Conservation (phyloP, 495 filamentous ascomycete species). For the Eremomyces bilateralis region DNA sequence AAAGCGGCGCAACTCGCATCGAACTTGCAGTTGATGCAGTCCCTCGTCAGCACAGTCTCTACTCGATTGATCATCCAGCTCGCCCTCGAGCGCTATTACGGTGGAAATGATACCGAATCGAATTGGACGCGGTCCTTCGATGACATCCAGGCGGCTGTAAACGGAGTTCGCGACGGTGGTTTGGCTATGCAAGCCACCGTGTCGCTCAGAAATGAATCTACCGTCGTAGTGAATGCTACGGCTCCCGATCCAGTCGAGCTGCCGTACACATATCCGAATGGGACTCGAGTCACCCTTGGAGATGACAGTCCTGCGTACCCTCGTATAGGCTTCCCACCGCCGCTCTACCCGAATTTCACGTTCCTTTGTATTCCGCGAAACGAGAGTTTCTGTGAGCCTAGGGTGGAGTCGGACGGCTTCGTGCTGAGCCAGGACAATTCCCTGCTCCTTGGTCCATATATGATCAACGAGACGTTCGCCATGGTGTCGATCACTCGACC, state of each 20-base stretch:
- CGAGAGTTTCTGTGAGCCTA: slow-evolving; percentile 16
- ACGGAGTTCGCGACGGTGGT: slow-evolving; percentile 24
- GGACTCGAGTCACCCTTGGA: slow-evolving; percentile 33
- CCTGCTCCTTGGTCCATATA: slow-evolving; percentile 45
- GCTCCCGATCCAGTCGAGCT: slow-evolving; percentile 29
- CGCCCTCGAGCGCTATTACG: slow-evolving; percentile 38
- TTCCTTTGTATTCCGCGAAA: slow-evolving; percentile 24
- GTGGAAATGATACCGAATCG: slow-evolving; percentile 9
- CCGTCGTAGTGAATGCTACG: slow-evolving; percentile 13
- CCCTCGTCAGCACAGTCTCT: slow-evolving; percentile 39
- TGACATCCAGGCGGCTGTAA: slow-evolving; percentile 41
- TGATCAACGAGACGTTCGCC: slow-evolving; percentile 44
- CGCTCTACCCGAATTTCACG: slow-evolving; percentile 55
- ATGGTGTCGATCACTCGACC: slow-evolving; percentile 64
- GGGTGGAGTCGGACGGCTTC: slow-evolving; percentile 26
- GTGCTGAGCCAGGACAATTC: slow-evolving; percentile 28
- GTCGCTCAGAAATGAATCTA: slow-evolving; percentile 32
- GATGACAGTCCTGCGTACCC: slow-evolving; percentile 23
- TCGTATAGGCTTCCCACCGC: slow-evolving; percentile 41
- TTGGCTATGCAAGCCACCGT: slow-evolving; percentile 43
- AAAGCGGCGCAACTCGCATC: slow-evolving; percentile 65
- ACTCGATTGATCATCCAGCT: slow-evolving; percentile 46
- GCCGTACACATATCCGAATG: slow-evolving; percentile 34
- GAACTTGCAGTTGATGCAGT: slow-evolving; percentile 50
- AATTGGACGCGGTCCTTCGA: slow-evolving; percentile 32